A percentile compares a stretch with the other conserved stretches of the same genome.
These are phyloP conservation scores for Tetrahymena elliotti DNA, from an alignment of 73 alveolate genomes.

Conservation along the genomic window DNA sequence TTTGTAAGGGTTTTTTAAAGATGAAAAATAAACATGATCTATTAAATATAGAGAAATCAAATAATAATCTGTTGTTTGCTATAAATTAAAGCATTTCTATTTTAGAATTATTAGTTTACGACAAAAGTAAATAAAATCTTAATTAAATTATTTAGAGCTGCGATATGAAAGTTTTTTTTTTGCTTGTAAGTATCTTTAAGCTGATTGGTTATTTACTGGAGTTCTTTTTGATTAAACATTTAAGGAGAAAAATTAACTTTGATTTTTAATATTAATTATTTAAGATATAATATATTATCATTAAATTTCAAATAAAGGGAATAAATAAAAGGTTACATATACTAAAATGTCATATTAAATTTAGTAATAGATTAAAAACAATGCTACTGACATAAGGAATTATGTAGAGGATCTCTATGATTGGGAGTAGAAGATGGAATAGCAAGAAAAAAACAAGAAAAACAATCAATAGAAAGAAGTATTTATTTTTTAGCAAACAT, in stretches of 20 bases:
- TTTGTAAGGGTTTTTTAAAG: too few species aligned
- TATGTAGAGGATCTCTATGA: conserved; percentile 28
- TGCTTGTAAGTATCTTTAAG: background rate
- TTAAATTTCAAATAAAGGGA: background rate
- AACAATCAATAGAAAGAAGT: background rate
- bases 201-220: background rate
- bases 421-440: conserved; percentile 12
- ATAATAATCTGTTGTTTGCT: too few species aligned
- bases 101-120: too few species aligned
- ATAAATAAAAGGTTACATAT: background rate
- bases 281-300: background rate
- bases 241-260: background rate
- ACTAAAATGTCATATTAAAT: conserved; percentile 2
- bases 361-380: conserved; percentile 11
- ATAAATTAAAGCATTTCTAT: too few species aligned
- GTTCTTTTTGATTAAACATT: background rate
- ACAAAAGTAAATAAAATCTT: too few species aligned
- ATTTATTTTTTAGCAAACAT: background rate
- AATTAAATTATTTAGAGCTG: too few species aligned
- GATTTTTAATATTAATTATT: background rate
- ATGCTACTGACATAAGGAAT: conserved; percentile 9
- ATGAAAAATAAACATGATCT: too few species aligned
- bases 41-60: too few species aligned
- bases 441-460: background rate
- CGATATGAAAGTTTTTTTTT: background rate